Evolutionary conservation across 495 filamentous ascomycete species (phyloP), one percentile per base, ranked within the genome.

Genomic region (Pseudomonodictys pantanalensis): DNA sequence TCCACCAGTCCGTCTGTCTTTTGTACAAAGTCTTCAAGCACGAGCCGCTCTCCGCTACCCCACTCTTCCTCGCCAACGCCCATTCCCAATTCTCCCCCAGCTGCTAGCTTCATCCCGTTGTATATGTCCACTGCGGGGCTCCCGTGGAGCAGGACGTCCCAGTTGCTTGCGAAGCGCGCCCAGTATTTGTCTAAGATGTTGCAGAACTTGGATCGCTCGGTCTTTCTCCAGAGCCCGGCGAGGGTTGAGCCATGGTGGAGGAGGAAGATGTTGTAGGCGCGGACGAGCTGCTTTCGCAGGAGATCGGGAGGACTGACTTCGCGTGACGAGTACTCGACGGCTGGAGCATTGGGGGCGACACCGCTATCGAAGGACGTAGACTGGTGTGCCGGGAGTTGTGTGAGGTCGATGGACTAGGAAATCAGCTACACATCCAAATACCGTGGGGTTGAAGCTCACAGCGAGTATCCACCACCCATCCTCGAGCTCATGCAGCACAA

Each of bases 401-500:
- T 95, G 22, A 91, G 75, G 70, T 89, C 85, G 63, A 95, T 77
- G 50, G 86, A 89, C 86, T 90, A 65, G 18, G 15, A 8, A 41
- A 17, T 18, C 20, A 10, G 17, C 17, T 26, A 18, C 30, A 28
- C 11, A 5, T 9, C 24, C 4, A 47, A 25, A 17, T 8, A 15
- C 10, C 6, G n/a, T 29, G 30, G 9, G 25, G 23, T 53, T 18
- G n/a, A 28, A 23, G 47, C 45, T 47, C 72, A 96, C 92, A 56
- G 91, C 91, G 44, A 97, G 75, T 62, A 96, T 83, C 93, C 93
- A 99, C 93, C 93, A 99, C 44, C 89, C 86, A 58, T 86, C 79
- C 70, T 90, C 87, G 51, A 97, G 73, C 71, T 97, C 90, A 64
- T 90, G 81, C 12, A 96, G 75, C 38, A 97, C 79, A 22, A 96